Evolutionary conservation across 139 green algal genomes (phyloP).

Genomic region (Coelastrella sp.): DNA sequence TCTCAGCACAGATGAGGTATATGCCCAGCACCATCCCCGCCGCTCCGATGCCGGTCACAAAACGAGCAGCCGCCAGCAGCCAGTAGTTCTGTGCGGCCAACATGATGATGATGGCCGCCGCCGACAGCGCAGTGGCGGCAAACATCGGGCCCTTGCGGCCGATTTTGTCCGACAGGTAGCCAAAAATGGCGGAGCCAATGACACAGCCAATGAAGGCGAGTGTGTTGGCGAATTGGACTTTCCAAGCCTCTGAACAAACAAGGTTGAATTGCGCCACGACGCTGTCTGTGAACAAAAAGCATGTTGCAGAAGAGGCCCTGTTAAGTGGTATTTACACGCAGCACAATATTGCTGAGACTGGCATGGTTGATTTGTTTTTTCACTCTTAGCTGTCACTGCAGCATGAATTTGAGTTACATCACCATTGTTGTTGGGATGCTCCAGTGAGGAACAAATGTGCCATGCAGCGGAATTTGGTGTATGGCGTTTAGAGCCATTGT

Average conservation of each 20-base stretch:
- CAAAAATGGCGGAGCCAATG: not conserved
- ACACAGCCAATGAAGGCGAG: not conserved
- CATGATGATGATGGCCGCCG: not conserved
- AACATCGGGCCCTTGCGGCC: conserved; percentile 6
- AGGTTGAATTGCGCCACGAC: not conserved
- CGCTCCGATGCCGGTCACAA: not conserved
- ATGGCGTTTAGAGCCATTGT: too few relatives aligned
- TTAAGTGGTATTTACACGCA: not conserved
- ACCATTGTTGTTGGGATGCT: too few relatives aligned
- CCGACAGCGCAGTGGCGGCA: not conserved
- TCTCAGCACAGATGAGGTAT: too few relatives aligned
- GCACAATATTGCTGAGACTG: not conserved
- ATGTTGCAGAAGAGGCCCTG: not conserved
- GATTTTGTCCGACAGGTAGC: not conserved
- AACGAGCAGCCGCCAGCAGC: not conserved
- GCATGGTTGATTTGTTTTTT: too few relatives aligned
- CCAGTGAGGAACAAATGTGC: too few relatives aligned
- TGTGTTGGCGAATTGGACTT: not conserved
- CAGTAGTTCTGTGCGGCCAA: not conserved
- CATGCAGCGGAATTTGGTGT: too few relatives aligned
- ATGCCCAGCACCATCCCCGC: not conserved
- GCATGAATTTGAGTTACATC: too few relatives aligned
- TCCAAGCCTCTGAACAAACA: not conserved
- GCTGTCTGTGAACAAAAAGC: not conserved
- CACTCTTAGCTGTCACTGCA: too few relatives aligned